Evolutionary conservation across 108 stramenopile species (phyloP).

Genomic region (Pseudonitzschia delicatissima): DNA sequence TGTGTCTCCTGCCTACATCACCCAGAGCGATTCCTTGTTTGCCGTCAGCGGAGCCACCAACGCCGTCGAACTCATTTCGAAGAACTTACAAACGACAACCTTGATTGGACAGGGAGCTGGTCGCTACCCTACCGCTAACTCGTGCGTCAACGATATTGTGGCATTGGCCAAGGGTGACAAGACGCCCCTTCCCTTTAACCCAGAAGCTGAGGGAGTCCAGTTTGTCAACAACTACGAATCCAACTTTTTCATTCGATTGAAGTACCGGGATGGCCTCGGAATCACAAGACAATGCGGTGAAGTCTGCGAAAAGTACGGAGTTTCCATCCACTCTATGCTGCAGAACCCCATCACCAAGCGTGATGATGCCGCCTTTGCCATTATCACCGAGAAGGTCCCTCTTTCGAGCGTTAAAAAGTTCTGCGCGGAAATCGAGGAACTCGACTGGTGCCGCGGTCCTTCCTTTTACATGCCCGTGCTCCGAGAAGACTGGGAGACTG

Average conservation of each 20-base stretch:
- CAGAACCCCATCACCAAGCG: slow-evolving; percentile 76
- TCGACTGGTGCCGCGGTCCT: slow-evolving; percentile 82
- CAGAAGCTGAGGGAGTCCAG: slow-evolving; percentile 33
- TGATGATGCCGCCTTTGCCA: slow-evolving; percentile 78
- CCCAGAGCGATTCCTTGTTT: slow-evolving; percentile 67
- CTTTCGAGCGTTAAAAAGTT: slow-evolving; percentile 60
- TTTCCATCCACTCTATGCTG: slow-evolving; percentile 84
- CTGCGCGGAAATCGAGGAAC: slow-evolving; percentile 65
- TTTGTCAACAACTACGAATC: slow-evolving; percentile 81
- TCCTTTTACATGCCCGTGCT: slow-evolving; percentile 86
- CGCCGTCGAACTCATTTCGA: slow-evolving; percentile 76
- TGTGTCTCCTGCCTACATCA: slow-evolving; percentile 80
- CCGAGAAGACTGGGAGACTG: slow-evolving; percentile 58
- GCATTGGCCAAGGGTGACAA: slow-evolving; percentile 76
- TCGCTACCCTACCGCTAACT: slow-evolving; percentile 87
- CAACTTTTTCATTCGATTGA: slow-evolving; percentile 79
- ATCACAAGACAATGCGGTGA: slow-evolving; percentile 84
- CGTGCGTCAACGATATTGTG: slow-evolving; percentile 83
- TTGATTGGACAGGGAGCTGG: slow-evolving; percentile 90
- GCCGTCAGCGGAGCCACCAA: slow-evolving; percentile 82
- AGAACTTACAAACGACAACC: slow-evolving; percentile 67
- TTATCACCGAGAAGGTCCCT: slow-evolving; percentile 82
- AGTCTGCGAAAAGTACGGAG: slow-evolving; percentile 78
- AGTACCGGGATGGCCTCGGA: slow-evolving; percentile 69
- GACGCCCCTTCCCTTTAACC: slow-evolving; percentile 72